These are phyloP conservation scores for Helicocarpus griseus DNA, from an alignment of 2,329 filamentous ascomycete species.

Conservation along the genomic window DNA sequence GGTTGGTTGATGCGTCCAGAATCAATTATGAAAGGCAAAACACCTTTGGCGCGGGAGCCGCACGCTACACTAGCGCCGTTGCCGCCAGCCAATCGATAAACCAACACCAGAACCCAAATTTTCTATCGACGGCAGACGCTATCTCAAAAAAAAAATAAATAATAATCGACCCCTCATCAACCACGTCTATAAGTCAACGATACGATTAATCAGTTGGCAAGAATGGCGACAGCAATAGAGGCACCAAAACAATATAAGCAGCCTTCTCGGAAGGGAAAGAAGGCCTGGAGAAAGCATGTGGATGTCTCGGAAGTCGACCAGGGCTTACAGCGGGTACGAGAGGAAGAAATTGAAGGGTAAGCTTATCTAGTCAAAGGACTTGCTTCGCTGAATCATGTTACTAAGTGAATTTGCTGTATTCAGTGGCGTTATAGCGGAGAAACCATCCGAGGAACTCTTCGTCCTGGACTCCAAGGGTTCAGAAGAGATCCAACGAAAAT, in stretches of 20 bases:
- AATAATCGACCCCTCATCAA: conserved; percentile 9
- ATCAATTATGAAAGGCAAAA: not conserved
- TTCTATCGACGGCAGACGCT: conserved; percentile 7
- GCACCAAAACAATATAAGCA: conserved; percentile 78
- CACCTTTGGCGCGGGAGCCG: conserved; percentile 18
- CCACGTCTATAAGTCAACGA: not conserved
- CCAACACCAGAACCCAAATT: conserved; percentile 3
- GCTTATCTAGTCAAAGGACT: conserved; percentile 7
- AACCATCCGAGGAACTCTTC: conserved; percentile 75
- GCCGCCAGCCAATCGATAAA: conserved; percentile 20
- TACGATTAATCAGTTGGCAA: conserved; percentile 1
- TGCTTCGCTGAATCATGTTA: conserved; percentile 4
- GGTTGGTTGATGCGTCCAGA: not conserved
- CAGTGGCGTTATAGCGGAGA: conserved; percentile 79
- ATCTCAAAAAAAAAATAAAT: too few relatives aligned
- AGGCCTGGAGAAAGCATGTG: conserved; percentile 97
- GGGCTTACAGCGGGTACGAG: conserved; percentile 73
- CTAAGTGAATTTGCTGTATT: conserved; percentile 11
- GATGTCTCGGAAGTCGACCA: conserved; percentile 78
- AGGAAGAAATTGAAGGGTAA: conserved; percentile 85
- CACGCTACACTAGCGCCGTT: conserved; percentile 19
- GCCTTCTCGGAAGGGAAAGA: conserved; percentile 92
- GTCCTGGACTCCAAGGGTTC: conserved; percentile 68
- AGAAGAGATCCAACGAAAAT: conserved; percentile 51
- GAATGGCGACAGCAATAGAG: conserved; percentile 26